These are phyloP conservation scores for Hygrophila difformis DNA, from an alignment of 257 asterid genomes.

Conservation along the genomic window DNA sequence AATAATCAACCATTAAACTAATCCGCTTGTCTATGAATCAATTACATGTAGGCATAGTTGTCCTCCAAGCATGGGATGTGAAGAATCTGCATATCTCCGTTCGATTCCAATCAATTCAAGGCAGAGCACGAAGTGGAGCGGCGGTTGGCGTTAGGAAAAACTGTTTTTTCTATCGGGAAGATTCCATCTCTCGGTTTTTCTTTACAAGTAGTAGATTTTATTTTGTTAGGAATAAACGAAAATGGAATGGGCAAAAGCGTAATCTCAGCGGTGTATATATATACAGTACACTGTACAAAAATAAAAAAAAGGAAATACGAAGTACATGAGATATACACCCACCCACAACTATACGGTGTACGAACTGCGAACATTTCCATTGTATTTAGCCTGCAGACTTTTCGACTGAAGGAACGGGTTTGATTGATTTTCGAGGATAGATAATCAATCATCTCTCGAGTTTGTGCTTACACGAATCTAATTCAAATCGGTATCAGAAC, in stretches of 20 bases:
- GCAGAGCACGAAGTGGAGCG: too few relatives aligned
- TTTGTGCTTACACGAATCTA: constrained; percentile 33
- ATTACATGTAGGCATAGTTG: constrained; percentile 30
- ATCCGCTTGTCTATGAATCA: not conserved
- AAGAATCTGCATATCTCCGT: constrained; percentile 51
- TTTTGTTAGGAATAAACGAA: too few relatives aligned
- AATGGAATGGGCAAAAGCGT: too few relatives aligned
- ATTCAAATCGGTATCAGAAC: constrained; percentile 2
- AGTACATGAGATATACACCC: not conserved
- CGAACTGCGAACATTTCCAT: not conserved
- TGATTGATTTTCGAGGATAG: constrained; percentile 25
- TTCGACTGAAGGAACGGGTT: not conserved
- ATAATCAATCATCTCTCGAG: constrained; percentile 26
- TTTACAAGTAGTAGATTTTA: too few relatives aligned
- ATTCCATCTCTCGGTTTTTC: too few relatives aligned
- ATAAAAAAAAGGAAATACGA: too few relatives aligned
- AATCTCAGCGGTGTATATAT: too few relatives aligned
- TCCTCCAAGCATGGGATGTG: constrained; percentile 47
- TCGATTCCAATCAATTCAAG: not conserved
- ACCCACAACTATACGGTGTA: not conserved
- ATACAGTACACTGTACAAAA: not conserved
- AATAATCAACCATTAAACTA: not conserved
- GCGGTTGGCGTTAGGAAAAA: too few relatives aligned
- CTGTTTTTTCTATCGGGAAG: too few relatives aligned
- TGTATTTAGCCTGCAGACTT: not conserved